These are phyloP conservation scores for Botrytis porri DNA, from an alignment of 2,329 filamentous ascomycete species.

Conservation along the genomic window DNA sequence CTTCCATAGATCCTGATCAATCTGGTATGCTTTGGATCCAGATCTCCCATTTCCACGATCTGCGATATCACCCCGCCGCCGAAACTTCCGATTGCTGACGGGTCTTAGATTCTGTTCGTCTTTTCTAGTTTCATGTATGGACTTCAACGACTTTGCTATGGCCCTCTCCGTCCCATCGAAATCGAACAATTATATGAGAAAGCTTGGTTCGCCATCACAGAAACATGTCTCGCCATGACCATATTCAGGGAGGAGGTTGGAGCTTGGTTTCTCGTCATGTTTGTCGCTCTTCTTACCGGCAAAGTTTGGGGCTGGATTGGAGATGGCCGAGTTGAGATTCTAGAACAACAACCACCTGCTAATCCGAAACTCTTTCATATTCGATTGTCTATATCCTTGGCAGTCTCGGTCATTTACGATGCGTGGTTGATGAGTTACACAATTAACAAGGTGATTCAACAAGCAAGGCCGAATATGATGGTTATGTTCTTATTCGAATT, in stretches of 20 bases:
- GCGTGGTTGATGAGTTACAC: conserved; percentile 77
- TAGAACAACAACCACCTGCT: conserved; percentile 90
- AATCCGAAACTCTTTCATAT: conserved; percentile 87
- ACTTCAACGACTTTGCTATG: conserved; percentile 87
- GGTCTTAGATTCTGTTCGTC: conserved; percentile 61
- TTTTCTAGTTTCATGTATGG: conserved; percentile 80
- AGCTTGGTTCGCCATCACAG: conserved; percentile 96
- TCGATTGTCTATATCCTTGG: conserved; percentile 73
- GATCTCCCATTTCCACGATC: neutral
- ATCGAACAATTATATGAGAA: conserved; percentile 96
- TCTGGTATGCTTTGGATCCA: conserved; percentile 44
- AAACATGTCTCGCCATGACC: conserved; percentile 96
- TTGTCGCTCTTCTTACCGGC: conserved; percentile 83
- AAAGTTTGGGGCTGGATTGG: conserved; percentile 99
- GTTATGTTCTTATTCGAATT: conserved; percentile 99
- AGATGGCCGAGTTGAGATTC: conserved; percentile 86
- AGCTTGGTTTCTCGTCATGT: conserved; percentile 94
- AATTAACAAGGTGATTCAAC: conserved; percentile 76
- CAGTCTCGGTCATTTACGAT: conserved; percentile 78
- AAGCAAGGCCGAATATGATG: conserved; percentile 97
- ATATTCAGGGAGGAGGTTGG: conserved; percentile 96
- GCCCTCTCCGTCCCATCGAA: conserved; percentile 85
- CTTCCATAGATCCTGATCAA: conserved; percentile 79
- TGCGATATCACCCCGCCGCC: neutral
- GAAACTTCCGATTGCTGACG: conserved; percentile 13